Conservation (phyloP, 2,329 filamentous ascomycete species). For the Purpureocillium lavendulum region DNA sequence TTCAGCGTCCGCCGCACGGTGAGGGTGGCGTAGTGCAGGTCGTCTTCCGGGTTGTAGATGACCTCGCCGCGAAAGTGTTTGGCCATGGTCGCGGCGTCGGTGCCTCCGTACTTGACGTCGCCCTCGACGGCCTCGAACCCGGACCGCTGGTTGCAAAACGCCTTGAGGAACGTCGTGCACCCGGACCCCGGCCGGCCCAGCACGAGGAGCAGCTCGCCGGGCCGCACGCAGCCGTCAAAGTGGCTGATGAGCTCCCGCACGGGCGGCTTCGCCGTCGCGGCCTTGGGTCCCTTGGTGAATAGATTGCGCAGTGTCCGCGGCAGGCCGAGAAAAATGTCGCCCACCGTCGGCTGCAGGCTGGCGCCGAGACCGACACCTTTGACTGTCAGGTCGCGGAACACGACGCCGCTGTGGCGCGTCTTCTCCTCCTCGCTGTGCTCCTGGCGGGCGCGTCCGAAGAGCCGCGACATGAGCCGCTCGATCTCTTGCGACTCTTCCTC, state of each 20-base stretch:
- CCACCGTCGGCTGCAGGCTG: constrained; percentile 42
- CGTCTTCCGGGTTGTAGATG: constrained; percentile 60
- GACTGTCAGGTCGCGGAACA: constrained; percentile 64
- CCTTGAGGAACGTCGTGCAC: constrained; percentile 64
- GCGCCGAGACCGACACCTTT: constrained; percentile 62
- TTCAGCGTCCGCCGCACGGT: constrained; percentile 57
- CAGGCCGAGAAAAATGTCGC: constrained; percentile 54
- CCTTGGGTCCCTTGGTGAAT: constrained; percentile 41
- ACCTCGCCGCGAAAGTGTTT: constrained; percentile 52
- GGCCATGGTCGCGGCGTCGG: constrained; percentile 34
- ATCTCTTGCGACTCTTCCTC: constrained; percentile 42
- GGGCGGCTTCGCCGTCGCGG: constrained; percentile 45
- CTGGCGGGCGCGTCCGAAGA: constrained; percentile 60
- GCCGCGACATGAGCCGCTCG: constrained; percentile 56
- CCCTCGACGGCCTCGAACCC: constrained; percentile 57
- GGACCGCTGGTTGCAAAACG: constrained; percentile 61
- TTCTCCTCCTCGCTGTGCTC: constrained; percentile 61
- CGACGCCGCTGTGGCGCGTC: constrained; percentile 58
- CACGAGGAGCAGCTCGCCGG: constrained; percentile 62
- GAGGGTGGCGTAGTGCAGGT: constrained; percentile 62
- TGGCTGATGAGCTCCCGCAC: constrained; percentile 57
- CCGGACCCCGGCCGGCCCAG: constrained; percentile 59
- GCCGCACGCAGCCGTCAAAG: constrained; percentile 59
- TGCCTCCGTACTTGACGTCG: constrained; percentile 53
- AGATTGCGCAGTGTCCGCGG: constrained; percentile 34